phyloP scores from a whole-genome alignment of 1,284 basidiomycete genomes.

The Fomitopsis betulina region DNA sequence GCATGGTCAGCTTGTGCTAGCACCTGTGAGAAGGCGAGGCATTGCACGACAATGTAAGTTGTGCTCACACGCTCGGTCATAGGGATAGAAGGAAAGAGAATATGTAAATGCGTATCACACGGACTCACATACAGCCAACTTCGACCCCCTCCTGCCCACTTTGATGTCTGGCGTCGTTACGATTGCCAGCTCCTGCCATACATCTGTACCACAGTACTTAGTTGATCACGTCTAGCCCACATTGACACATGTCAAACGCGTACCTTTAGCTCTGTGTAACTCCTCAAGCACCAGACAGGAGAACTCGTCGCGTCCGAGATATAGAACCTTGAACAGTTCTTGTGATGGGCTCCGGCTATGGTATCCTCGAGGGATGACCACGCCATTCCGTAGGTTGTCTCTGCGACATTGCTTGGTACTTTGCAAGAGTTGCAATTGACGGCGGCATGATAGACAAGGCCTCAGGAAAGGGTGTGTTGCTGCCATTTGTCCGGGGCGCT shows the following conservation, averaged over 20 bases:
- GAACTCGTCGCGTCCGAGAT: conserved; percentile 72
- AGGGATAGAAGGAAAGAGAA: not conserved
- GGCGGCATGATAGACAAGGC: no score
- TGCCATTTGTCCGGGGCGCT: no score
- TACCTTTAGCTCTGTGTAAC: conserved; percentile 47
- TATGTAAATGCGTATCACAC: not conserved
- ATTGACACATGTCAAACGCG: conserved; percentile 9
- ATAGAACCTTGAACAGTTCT: conserved; percentile 48
- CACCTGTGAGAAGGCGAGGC: not conserved
- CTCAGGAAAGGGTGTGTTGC: no score
- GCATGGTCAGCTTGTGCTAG: not conserved
- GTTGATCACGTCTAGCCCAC: conserved; percentile 1
- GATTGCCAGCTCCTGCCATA: conserved; percentile 54
- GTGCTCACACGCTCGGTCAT: not conserved
- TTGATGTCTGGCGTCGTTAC: conserved; percentile 60
- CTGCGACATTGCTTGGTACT: conserved; percentile 56
- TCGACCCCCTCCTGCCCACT: conserved; percentile 45
- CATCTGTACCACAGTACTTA: conserved; percentile 35
- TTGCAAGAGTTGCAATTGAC: no score
- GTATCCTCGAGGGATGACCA: not conserved
- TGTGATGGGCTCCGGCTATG: not conserved
- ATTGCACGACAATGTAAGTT: not conserved
- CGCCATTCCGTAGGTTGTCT: not conserved
- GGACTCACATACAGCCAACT: conserved; percentile 46
- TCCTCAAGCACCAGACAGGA: conserved; percentile 57